Percentiles rank a stretch among this genome's conserved stretches.
Conservation (phyloP, 1,139 yeast genomes). For the Diutina siamensis region DNA sequence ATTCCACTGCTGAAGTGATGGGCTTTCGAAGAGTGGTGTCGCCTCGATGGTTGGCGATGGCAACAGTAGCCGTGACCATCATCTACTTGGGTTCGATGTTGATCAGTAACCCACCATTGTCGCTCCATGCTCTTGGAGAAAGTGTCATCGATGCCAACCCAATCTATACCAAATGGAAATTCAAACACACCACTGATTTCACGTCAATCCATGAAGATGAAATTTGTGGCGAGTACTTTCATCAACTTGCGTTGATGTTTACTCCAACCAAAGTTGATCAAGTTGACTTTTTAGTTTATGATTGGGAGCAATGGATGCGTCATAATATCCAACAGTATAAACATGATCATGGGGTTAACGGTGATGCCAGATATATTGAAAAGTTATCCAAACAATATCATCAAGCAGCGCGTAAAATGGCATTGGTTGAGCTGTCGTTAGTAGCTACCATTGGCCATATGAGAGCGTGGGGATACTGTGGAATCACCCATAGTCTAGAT, state of each 20-base stretch:
- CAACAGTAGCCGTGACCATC: too few relatives aligned
- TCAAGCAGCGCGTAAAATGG: not conserved
- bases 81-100: too few relatives aligned
- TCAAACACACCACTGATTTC: not conserved
- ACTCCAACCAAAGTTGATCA: not conserved
- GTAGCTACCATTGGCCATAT: not conserved
- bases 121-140: too few relatives aligned
- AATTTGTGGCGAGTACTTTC: slow-evolving; percentile 2
- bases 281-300: not conserved
- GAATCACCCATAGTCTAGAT: not conserved
- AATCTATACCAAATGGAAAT: not conserved
- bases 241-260: not conserved
- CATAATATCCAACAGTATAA: not conserved
- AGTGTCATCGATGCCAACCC: not conserved
- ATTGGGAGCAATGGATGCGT: not conserved
- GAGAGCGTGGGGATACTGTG: slow-evolving; percentile 4
- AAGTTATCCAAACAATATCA: not conserved
- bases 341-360: not conserved
- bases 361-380: not conserved
- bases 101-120: too few relatives aligned
- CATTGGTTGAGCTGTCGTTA: not conserved
- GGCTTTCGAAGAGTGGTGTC: too few relatives aligned
- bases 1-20: too few relatives aligned
- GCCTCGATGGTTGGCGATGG: too few relatives aligned
- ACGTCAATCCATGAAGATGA: not conserved